Conservation (phyloP, 2,329 filamentous ascomycete genomes). For the Fusarium torulosum region DNA sequence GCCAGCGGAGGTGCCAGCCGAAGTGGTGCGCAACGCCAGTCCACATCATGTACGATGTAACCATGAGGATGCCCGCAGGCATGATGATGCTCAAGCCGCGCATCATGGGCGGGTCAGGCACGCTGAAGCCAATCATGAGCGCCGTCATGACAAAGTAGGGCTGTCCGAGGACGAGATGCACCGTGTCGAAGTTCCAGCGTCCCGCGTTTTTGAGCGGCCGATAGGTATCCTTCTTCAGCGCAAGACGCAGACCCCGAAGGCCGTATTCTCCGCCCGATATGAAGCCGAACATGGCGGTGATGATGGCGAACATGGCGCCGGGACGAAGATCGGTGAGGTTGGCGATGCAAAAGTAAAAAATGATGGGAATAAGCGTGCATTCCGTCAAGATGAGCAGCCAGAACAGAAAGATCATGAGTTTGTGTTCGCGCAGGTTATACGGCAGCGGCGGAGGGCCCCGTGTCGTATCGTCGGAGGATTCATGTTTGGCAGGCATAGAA, state of each 20-base stretch:
- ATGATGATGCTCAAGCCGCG: slow-evolving; percentile 36
- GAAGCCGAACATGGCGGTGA: slow-evolving; percentile 62
- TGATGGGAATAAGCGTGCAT: slow-evolving; percentile 55
- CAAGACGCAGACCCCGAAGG: slow-evolving; percentile 23
- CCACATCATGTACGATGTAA: slow-evolving; percentile 35
- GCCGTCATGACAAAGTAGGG: slow-evolving; percentile 38
- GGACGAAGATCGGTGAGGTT: slow-evolving; percentile 42
- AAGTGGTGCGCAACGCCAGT: slow-evolving; percentile 25
- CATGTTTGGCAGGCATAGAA: slow-evolving; percentile 13
- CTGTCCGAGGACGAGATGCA: slow-evolving; percentile 25
- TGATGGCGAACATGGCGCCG: slow-evolving; percentile 57
- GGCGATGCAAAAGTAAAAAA: slow-evolving; percentile 60
- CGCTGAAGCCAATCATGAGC: slow-evolving; percentile 38
- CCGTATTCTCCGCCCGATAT: slow-evolving; percentile 61
- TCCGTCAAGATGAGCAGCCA: slow-evolving; percentile 45
- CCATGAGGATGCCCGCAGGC: slow-evolving; percentile 37
- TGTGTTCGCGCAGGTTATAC: slow-evolving; percentile 46
- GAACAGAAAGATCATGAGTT: slow-evolving; percentile 40
- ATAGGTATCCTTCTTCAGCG: slow-evolving; percentile 21
- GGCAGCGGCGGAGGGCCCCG: slow-evolving; percentile 29
- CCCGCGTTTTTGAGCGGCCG: slow-evolving; percentile 18
- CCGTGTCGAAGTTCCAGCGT: slow-evolving; percentile 33
- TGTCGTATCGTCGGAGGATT: background rate
- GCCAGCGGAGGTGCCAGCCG: slow-evolving; percentile 18
- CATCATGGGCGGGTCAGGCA: slow-evolving; percentile 34